Evolutionary conservation across 1,139 yeast genomes (phyloP).

Genomic region (Pichia cactophila): DNA sequence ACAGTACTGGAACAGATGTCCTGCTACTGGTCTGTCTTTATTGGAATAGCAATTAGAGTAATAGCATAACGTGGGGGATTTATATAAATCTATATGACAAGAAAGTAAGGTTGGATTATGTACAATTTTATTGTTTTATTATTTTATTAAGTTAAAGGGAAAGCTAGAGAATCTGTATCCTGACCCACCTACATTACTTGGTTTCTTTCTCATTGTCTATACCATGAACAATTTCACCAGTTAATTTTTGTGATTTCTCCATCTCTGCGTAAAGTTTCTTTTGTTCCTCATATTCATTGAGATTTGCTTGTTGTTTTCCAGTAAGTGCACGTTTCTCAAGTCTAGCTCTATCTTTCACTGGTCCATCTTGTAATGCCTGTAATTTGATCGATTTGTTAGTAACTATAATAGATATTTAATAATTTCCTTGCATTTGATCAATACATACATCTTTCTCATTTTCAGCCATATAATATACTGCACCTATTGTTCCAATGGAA

Average conservation of each 20-base stretch:
- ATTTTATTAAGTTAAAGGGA: no score
- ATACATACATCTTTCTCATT: slow-evolving; percentile 29
- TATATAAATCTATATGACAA: no score
- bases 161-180: no score
- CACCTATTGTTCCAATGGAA: slow-evolving; percentile 24
- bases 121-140: no score
- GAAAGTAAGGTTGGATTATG: no score
- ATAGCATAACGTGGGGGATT: no score
- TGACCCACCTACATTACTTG: neutral
- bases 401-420: no score
- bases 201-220: slow-evolving; percentile 10
- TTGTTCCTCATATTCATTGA: slow-evolving; percentile 71
- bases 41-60: no score
- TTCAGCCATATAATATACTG: slow-evolving; percentile 29
- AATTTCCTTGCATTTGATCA: neutral
- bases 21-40: no score
- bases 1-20: no score
- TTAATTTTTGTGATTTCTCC: slow-evolving; percentile 60
- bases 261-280: slow-evolving; percentile 55
- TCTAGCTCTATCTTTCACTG: slow-evolving; percentile 29
- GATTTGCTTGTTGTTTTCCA: slow-evolving; percentile 45
- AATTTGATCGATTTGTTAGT: neutral
- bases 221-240: slow-evolving; percentile 34
- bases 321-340: slow-evolving; percentile 27
- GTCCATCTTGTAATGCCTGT: slow-evolving; percentile 29